phyloP scores from a whole-genome alignment of 805 yeast genomes.

The Priceomyces medius region DNA sequence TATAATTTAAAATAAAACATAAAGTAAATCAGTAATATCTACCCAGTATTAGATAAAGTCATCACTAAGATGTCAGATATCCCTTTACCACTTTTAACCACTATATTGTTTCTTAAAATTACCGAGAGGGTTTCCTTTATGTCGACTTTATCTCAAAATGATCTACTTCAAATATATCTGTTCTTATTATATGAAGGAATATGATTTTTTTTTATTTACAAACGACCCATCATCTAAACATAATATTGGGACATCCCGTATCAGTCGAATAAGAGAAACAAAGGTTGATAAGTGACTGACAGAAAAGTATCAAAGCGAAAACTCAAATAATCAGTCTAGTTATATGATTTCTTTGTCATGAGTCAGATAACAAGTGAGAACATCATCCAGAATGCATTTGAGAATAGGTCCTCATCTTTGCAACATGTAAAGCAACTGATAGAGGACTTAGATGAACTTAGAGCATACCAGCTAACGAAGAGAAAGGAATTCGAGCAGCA shows the following conservation, averaged over 20 bases:
- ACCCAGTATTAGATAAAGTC: too few species aligned
- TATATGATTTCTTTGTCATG: neutral
- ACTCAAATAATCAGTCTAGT: neutral
- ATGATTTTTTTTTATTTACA: neutral
- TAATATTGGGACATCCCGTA: too few species aligned
- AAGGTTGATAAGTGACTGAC: too few species aligned
- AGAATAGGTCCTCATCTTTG: constrained; percentile 21
- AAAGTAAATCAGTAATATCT: too few species aligned
- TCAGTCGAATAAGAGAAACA: neutral
- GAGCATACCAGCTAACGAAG: constrained; percentile 71
- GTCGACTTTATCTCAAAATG: too few species aligned
- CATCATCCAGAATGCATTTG: constrained; percentile 36
- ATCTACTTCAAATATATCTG: too few species aligned
- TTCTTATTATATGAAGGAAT: neutral
- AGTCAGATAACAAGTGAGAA: constrained; percentile 35
- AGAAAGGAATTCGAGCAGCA: constrained; percentile 84
- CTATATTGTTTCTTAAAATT: too few species aligned
- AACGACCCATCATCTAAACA: neutral
- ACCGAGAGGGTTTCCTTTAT: too few species aligned
- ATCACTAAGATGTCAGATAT: too few species aligned
- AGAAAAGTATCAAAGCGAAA: too few species aligned
- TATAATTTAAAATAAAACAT: too few species aligned
- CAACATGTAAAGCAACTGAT: constrained; percentile 35
- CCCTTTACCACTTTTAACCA: too few species aligned
- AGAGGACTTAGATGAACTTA: constrained; percentile 75